Conservation (phyloP, 176 grass and related monocot genomes). For the Olyra latifolia region DNA sequence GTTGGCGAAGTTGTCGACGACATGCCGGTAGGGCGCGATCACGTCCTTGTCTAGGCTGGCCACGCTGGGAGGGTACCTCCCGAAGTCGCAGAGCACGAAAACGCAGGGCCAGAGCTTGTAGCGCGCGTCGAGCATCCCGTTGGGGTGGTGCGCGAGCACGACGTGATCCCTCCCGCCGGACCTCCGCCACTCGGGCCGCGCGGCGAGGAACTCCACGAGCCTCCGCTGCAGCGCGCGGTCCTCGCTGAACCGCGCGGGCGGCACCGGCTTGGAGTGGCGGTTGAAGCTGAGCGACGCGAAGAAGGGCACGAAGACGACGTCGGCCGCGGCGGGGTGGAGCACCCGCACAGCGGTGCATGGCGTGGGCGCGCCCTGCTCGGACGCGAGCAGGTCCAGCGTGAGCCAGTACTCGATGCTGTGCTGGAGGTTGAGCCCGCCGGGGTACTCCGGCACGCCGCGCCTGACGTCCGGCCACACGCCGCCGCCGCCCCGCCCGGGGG, state of each 20-base stretch:
- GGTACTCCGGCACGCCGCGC: constrained; percentile 63
- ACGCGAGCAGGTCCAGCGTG: constrained; percentile 84
- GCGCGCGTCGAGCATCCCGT: constrained; percentile 83
- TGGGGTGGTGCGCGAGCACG: constrained; percentile 94
- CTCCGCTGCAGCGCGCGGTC: constrained; percentile 71
- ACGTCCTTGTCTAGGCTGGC: constrained; percentile 84
- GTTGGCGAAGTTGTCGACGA: constrained; percentile 60
- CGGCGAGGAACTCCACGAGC: constrained; percentile 57
- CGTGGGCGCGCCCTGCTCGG: constrained; percentile 54
- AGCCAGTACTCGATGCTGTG: constrained; percentile 99
- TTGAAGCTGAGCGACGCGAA: constrained; percentile 99
- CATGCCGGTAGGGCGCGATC: constrained; percentile 82
- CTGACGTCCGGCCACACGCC: constrained; percentile 73
- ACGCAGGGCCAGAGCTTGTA: constrained; percentile 79
- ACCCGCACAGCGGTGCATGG: constrained; percentile 74
- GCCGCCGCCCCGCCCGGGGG: background rate
- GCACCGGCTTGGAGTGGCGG: constrained; percentile 63
- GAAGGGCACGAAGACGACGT: constrained; percentile 93
- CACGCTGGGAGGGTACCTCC: constrained; percentile 74
- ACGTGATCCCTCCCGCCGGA: constrained; percentile 78
- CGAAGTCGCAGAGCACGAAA: constrained; percentile 94
- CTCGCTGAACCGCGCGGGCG: constrained; percentile 54
- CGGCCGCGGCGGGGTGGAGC: constrained; percentile 48
- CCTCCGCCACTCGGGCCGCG: constrained; percentile 67
- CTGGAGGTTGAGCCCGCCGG: constrained; percentile 94